Conservation (phyloP, 1,284 basidiomycete species). For the Ustilago hordei region DNA sequence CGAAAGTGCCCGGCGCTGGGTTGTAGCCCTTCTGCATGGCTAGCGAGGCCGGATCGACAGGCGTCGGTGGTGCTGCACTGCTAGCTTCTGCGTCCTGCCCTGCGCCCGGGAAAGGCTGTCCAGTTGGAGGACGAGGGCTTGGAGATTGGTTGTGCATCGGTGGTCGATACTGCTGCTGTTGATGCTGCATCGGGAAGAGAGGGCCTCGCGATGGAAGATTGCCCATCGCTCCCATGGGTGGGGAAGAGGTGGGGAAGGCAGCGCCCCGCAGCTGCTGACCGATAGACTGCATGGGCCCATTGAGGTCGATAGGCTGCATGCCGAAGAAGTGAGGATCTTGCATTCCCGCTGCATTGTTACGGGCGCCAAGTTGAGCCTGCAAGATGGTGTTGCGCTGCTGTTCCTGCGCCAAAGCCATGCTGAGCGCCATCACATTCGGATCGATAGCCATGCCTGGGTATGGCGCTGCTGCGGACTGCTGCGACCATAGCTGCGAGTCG, state of each 20-base stretch:
- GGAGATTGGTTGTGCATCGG: constrained; percentile 16
- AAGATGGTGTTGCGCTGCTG: constrained; percentile 55
- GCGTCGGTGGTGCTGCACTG: constrained; percentile 13
- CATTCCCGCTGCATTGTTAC: constrained; percentile 13
- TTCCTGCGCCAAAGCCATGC: constrained; percentile 57
- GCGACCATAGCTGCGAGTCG: constrained; percentile 30
- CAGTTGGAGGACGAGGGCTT: constrained; percentile 18
- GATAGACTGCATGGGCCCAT: constrained; percentile 32
- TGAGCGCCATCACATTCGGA: constrained; percentile 50
- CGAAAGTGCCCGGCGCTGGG: constrained; percentile 45
- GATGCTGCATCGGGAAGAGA: constrained; percentile 27
- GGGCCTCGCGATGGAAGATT: constrained; percentile 21
- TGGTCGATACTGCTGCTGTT: constrained; percentile 20
- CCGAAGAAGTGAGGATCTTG: constrained; percentile 42
- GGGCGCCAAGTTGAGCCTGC: constrained; percentile 49
- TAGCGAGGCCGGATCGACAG: constrained; percentile 27
- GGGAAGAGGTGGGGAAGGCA: constrained; percentile 22
- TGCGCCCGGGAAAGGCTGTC: neutral
- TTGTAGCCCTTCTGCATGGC: constrained; percentile 53
- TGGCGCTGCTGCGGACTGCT: constrained; percentile 11
- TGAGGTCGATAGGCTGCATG: constrained; percentile 41
- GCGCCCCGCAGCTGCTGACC: constrained; percentile 43
- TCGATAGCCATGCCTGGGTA: constrained; percentile 24
- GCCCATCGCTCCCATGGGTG: constrained; percentile 24
- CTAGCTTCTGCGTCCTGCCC: neutral